phyloP scores from a whole-genome alignment of 305 asterid species.

The Fraxinus platypoda region DNA sequence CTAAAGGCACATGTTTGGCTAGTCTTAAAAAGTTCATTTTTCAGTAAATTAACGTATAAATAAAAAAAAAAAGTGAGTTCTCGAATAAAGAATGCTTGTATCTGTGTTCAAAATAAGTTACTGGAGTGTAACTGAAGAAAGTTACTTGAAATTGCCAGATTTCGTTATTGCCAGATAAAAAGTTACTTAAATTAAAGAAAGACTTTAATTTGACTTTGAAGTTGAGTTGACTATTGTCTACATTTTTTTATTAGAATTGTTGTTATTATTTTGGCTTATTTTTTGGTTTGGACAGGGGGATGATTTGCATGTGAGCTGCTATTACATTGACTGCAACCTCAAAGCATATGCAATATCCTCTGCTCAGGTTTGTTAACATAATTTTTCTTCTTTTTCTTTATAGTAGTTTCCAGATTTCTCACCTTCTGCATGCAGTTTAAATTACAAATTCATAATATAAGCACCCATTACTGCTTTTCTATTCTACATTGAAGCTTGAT shows the following conservation, averaged over 20 bases:
- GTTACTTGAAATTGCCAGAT: background rate
- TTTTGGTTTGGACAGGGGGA: constrained; percentile 53
- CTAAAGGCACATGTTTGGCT: background rate
- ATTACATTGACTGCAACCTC: constrained; percentile 69
- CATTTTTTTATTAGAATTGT: background rate
- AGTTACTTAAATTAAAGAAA: background rate
- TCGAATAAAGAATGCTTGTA: background rate
- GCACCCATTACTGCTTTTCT: background rate
- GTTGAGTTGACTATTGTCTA: background rate
- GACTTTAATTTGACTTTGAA: background rate
- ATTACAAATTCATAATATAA: background rate
- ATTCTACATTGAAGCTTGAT: background rate
- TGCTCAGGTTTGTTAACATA: constrained; percentile 60
- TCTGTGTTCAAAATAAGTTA: background rate
- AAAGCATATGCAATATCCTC: constrained; percentile 76
- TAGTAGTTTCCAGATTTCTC: background rate
- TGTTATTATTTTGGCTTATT: background rate
- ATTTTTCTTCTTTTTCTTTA: background rate
- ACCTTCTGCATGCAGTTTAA: background rate
- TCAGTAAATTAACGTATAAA: background rate
- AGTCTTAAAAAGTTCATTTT: background rate
- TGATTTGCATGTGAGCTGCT: constrained; percentile 77
- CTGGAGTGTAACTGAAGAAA: background rate
- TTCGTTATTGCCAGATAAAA: background rate
- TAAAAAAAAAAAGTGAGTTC: background rate